These are phyloP conservation scores for Limnanthes douglasii DNA, from an alignment of 345 rosid species.

Conservation along the genomic window DNA sequence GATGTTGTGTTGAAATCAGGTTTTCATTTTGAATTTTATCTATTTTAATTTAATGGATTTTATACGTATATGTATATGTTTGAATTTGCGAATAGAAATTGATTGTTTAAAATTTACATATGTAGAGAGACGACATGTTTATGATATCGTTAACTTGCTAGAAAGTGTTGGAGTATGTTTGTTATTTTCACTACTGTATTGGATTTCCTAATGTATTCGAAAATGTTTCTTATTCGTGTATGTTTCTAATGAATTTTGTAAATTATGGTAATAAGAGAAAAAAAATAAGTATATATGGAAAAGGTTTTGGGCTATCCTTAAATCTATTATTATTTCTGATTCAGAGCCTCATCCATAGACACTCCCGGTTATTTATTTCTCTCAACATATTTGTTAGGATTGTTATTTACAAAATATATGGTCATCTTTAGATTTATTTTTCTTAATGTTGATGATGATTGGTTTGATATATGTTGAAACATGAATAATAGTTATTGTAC, in stretches of 20 bases:
- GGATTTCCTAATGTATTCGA: background rate
- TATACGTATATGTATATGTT: too few species aligned
- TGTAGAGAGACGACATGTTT: conserved; percentile 77
- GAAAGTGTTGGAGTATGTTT: conserved; percentile 81
- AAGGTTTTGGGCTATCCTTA: conserved; percentile 60
- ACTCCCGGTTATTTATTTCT: too few species aligned
- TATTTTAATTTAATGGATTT: background rate
- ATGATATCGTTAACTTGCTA: conserved; percentile 73
- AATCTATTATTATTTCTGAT: too few species aligned
- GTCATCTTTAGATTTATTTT: too few species aligned
- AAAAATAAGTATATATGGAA: conserved; percentile 77
- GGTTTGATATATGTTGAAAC: too few species aligned
- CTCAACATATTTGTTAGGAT: too few species aligned
- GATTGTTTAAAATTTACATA: conserved; percentile 17
- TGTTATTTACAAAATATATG: too few species aligned
- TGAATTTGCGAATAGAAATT: background rate
- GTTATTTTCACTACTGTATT: too few species aligned
- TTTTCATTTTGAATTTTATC: background rate
- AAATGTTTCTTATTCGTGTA: background rate
- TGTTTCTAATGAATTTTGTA: conserved; percentile 10
- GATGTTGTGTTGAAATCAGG: conserved; percentile 74
- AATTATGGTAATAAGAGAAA: conserved; percentile 57
- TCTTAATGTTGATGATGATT: too few species aligned
- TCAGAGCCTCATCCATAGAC: too few species aligned
- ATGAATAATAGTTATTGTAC: too few species aligned